phyloP scores from a whole-genome alignment of 805 yeast species.

The Yarrowia divulgata region DNA sequence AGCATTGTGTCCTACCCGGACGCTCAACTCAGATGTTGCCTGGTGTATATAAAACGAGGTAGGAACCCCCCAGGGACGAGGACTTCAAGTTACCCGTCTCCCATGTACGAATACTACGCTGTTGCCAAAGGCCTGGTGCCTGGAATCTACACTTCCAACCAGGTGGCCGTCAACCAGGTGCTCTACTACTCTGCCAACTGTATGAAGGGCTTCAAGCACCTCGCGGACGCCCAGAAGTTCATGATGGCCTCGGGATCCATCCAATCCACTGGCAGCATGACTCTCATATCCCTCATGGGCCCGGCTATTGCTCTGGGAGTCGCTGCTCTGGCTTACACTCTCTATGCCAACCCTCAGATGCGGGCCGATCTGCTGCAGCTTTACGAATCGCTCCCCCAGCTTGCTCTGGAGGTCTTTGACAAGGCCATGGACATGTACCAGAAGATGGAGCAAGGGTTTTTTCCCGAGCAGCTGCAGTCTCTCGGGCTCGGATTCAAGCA shows the following conservation, averaged over 20 bases:
- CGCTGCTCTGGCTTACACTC: neutral
- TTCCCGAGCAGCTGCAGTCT: slow-evolving; percentile 5
- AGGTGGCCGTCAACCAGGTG: slow-evolving; percentile 3
- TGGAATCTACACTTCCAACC: slow-evolving; percentile 12
- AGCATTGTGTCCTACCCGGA: too few species aligned
- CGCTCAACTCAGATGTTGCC: neutral
- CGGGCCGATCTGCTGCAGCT: slow-evolving; percentile 1
- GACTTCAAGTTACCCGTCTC: too few species aligned
- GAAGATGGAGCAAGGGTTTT: neutral
- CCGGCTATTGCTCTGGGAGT: slow-evolving; percentile 8
- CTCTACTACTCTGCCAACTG: slow-evolving; percentile 25
- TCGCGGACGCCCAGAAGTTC: neutral
- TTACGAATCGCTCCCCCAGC: neutral
- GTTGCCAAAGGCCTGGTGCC: slow-evolving; percentile 8
- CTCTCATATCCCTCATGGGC: neutral
- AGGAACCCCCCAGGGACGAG: too few species aligned
- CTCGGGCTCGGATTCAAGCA: too few species aligned
- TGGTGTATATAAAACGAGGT: too few species aligned
- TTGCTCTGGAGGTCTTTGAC: neutral
- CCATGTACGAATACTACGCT: slow-evolving; percentile 7
- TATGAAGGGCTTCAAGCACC: slow-evolving; percentile 5
- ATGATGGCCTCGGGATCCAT: neutral
- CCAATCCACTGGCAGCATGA: neutral
- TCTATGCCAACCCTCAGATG: neutral
- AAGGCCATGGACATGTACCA: slow-evolving; percentile 1